Conservation (phyloP, 495 filamentous ascomycete species). For the Xylaria flabelliformis region DNA sequence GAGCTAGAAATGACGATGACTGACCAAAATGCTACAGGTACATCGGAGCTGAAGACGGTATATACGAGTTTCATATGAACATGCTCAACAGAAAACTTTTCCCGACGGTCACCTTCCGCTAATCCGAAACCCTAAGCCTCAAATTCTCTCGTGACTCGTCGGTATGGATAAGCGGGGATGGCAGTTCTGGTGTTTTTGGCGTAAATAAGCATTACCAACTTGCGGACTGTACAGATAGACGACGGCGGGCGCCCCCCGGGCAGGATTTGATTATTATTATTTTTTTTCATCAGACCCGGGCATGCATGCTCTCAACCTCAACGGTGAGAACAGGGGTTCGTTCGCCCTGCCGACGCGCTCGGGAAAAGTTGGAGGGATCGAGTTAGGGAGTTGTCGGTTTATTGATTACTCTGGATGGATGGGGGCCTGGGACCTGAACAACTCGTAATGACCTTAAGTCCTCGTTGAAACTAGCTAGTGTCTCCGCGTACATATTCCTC, state of each 20-base stretch:
- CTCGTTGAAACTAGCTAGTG: conserved; percentile 6
- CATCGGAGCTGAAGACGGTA: conserved; percentile 74
- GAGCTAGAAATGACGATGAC: conserved; percentile 4
- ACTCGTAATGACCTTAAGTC: conserved; percentile 14
- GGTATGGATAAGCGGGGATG: conserved; percentile 19
- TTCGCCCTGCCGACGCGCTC: background rate
- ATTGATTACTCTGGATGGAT: conserved; percentile 2
- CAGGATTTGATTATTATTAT: conserved; percentile 8
- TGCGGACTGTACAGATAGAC: conserved; percentile 15
- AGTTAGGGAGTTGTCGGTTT: conserved; percentile 20
- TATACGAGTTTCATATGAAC: conserved; percentile 76
- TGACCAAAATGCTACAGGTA: conserved; percentile 56
- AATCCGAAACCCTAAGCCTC: background rate
- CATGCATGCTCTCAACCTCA: conserved; percentile 5
- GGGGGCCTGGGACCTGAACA: background rate
- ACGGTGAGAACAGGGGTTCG: background rate
- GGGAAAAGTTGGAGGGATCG: conserved; percentile 17
- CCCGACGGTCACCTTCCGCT: conserved; percentile 66
- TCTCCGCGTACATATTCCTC: conserved; percentile 26
- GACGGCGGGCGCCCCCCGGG: background rate
- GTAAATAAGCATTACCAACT: conserved; percentile 22
- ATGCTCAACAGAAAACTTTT: conserved; percentile 68
- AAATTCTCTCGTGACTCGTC: background rate
- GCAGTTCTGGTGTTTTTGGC: conserved; percentile 25
- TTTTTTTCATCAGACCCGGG: background rate